Base-by-base conservation (phyloP, 495 filamentous ascomycete species). In the Tuber microsphaerosporum region DNA sequence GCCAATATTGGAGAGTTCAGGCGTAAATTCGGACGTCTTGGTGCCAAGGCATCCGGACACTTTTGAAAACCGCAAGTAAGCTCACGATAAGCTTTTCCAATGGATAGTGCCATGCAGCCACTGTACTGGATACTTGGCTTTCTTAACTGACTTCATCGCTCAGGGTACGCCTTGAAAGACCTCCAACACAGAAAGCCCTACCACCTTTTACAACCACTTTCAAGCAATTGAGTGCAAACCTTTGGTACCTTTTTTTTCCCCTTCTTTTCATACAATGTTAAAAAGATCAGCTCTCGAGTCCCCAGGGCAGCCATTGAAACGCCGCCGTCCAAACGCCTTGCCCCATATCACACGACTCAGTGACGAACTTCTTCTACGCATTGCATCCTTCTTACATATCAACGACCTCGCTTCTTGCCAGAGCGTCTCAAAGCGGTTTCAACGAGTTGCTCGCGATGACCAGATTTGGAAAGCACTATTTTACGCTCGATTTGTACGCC, bases 391-490 rank as follows among this genome's bases (percentile, higher is more conserved):
- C 79, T 86, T 97, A 31, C 85, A 92, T 4, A 89, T 92, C 34
- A 83, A 85, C 2, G 89, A 92, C 42, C 87, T 99, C 41, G 85
- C 91, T 68, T 84, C 87, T 44, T 92, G 91, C 76, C 89, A 96
- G 78, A 93, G 91, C 70, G 84, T 96, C 41, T 97, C 93, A n/a
- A 90, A 85, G 69, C 91, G 90, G 61, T 92, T 97, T 80, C 87
- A 90, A 79, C 85, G 84, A n/a, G 86, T 99, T 20, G 87, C 92
- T 26, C 87, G 87, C 75, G 95, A 99, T 84, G 91, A 91, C 17
- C 93, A 97, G 82, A 85, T 99, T 71, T 99, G 95, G 95, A 97
- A 94, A 84, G 87, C 88, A 14, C 87, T 92, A 45, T 99, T 97
- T 85, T 97, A 97, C 85, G 87, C 89, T 45, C 90, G 91, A 76